These are phyloP conservation scores for Lichtheimia ornata DNA, from an alignment of 371 early-diverging fungal genomes.

Conservation along the genomic window DNA sequence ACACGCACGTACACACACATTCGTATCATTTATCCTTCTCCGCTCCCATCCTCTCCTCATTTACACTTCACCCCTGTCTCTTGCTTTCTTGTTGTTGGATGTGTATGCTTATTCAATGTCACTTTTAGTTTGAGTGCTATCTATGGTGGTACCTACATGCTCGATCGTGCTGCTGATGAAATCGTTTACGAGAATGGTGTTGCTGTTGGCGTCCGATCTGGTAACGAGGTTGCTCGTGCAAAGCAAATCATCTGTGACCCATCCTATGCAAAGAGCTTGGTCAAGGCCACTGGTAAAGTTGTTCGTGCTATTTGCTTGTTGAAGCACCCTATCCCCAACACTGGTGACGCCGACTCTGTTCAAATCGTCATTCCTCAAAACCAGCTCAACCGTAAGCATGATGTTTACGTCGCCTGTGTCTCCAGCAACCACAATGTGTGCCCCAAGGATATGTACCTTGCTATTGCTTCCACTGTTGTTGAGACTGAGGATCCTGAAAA, in stretches of 20 bases:
- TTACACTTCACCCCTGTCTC: not conserved
- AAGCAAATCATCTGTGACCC: constrained; percentile 95
- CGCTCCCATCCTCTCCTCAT: too few relatives aligned
- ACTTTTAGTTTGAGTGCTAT: constrained; percentile 82
- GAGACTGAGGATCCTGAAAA: constrained; percentile 87
- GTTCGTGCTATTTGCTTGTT: constrained; percentile 96
- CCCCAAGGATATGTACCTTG: constrained; percentile 84
- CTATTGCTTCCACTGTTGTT: constrained; percentile 94
- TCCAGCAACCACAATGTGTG: constrained; percentile 90
- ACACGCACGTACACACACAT: constrained; percentile 9
- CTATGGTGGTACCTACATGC: constrained; percentile 98
- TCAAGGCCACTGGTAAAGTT: constrained; percentile 81
- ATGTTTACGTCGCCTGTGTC: constrained; percentile 95
- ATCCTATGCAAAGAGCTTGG: constrained; percentile 83
- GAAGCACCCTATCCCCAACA: constrained; percentile 90
- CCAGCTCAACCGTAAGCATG: constrained; percentile 88
- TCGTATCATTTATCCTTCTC: not conserved
- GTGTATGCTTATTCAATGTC: not conserved
- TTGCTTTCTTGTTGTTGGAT: not conserved
- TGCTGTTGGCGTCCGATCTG: constrained; percentile 88
- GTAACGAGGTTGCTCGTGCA: constrained; percentile 81
- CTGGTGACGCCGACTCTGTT: constrained; percentile 83
- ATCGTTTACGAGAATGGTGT: constrained; percentile 85
- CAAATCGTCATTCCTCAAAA: constrained; percentile 98
- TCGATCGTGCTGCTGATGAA: constrained; percentile 90